phyloP scores from a whole-genome alignment of 192 early-diverging fungal genomes.

The Allomyces macrogynus region DNA sequence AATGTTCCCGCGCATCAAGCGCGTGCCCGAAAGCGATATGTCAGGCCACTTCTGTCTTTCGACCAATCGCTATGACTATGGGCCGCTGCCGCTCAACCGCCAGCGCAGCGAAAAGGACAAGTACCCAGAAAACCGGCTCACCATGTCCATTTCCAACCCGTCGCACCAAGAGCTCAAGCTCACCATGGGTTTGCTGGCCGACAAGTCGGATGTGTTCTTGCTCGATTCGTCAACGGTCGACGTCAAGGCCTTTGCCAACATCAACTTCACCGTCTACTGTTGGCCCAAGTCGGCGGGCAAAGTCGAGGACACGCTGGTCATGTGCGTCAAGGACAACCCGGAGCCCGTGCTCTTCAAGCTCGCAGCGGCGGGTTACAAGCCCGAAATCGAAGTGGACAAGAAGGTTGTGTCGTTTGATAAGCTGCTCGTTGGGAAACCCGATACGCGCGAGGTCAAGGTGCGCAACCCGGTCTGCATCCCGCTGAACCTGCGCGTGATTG shows the following conservation, averaged over 20 bases:
- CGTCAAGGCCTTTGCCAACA: slow-evolving; percentile 12
- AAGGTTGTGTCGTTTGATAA: slow-evolving; percentile 36
- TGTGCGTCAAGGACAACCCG: slow-evolving; percentile 44
- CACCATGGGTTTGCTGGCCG: slow-evolving; percentile 20
- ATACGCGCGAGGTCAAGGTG: slow-evolving; percentile 27
- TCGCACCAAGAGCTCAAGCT: slow-evolving; percentile 22
- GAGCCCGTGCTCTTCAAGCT: slow-evolving; percentile 35
- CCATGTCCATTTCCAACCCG: slow-evolving; percentile 25
- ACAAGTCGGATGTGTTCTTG: slow-evolving; percentile 36
- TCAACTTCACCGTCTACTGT: slow-evolving; percentile 15
- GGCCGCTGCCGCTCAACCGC: slow-evolving; percentile 35
- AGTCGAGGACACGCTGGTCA: slow-evolving; percentile 28
- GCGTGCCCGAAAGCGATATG: slow-evolving; percentile 22
- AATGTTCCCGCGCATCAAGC: slow-evolving; percentile 26
- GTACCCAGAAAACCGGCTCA: slow-evolving; percentile 31
- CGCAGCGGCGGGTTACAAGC: slow-evolving; percentile 31
- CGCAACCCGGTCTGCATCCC: slow-evolving; percentile 30
- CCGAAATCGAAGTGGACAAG: slow-evolving; percentile 40
- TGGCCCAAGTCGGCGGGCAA: slow-evolving; percentile 19
- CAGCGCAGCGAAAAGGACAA: slow-evolving; percentile 29
- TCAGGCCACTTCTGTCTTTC: slow-evolving; percentile 20
- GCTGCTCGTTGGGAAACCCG: slow-evolving; percentile 27
- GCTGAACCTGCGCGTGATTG: slow-evolving; percentile 29
- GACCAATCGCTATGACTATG: slow-evolving; percentile 31
- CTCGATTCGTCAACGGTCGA: slow-evolving; percentile 30